phyloP scores from a whole-genome alignment of 805 yeast species.

The Sugiyamaella lignohabitans region DNA sequence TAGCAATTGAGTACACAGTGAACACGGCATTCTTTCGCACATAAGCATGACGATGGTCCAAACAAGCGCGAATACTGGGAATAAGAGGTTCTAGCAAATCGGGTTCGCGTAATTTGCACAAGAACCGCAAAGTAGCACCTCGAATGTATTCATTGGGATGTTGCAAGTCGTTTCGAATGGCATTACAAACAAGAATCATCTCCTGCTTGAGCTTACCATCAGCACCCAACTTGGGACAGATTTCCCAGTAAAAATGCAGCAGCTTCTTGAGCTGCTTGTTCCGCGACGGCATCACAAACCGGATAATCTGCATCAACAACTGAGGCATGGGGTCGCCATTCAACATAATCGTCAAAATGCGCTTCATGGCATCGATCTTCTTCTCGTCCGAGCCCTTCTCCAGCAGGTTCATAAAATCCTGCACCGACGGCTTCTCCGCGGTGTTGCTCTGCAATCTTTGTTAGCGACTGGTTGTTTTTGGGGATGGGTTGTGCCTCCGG shows the following conservation, averaged over 20 bases:
- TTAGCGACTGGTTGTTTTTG: neutral
- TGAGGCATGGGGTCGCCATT: constrained; percentile 92
- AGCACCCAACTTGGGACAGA: constrained; percentile 82
- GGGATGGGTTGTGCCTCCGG: neutral
- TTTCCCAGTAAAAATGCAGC: constrained; percentile 95
- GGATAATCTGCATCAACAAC: constrained; percentile 89
- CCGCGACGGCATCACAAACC: constrained; percentile 95
- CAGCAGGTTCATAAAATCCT: constrained; percentile 68
- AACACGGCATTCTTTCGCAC: constrained; percentile 96
- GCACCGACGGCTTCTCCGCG: constrained; percentile 41
- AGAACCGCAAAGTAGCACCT: constrained; percentile 89
- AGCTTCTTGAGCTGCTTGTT: constrained; percentile 87
- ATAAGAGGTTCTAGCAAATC: constrained; percentile 93
- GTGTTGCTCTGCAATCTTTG: constrained; percentile 8
- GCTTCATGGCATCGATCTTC: constrained; percentile 85
- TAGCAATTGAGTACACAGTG: constrained; percentile 76
- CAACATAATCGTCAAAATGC: constrained; percentile 75
- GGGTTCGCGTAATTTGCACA: constrained; percentile 84
- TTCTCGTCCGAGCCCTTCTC: constrained; percentile 87
- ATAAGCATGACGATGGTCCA: constrained; percentile 95
- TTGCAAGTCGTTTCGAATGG: constrained; percentile 93
- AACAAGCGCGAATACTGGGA: constrained; percentile 82
- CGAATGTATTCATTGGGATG: constrained; percentile 97
- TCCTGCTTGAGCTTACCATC: constrained; percentile 94
- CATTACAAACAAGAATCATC: constrained; percentile 97